These are phyloP conservation scores for Clausena lansium DNA, from an alignment of 345 rosid species.

Conservation along the genomic window DNA sequence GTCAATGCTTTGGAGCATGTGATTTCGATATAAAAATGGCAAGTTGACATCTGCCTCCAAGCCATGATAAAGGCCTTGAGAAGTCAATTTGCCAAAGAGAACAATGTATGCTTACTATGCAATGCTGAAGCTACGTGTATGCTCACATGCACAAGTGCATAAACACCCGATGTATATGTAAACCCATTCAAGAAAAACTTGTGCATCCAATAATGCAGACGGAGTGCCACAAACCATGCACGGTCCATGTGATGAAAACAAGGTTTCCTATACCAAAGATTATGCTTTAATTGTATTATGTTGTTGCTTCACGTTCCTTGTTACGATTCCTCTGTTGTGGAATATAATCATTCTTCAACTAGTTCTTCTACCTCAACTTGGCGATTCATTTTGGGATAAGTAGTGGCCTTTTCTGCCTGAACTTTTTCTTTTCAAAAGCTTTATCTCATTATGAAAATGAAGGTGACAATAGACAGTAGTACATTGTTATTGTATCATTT, in stretches of 20 bases:
- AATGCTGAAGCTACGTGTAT: no score
- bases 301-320: background rate
- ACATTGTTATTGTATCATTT: no score
- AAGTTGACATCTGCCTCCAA: background rate
- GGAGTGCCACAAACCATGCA: background rate
- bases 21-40: background rate
- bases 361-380: no score
- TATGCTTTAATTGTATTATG: no score
- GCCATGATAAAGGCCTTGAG: background rate
- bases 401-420: no score
- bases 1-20: slow-evolving; percentile 22
- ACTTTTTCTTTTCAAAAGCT: no score
- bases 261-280: background rate
- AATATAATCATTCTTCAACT: no score
- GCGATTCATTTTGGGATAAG: no score
- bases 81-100: background rate
- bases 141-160: background rate
- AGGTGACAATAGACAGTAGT: no score
- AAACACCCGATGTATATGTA: background rate
- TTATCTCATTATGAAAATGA: no score
- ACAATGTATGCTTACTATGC: background rate
- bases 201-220: background rate
- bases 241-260: slow-evolving; percentile 7
- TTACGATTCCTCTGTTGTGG: background rate
- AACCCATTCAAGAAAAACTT: background rate